Base-by-base conservation (phyloP, 345 rosid genomes). In the Chamaenerion angustifolium region DNA sequence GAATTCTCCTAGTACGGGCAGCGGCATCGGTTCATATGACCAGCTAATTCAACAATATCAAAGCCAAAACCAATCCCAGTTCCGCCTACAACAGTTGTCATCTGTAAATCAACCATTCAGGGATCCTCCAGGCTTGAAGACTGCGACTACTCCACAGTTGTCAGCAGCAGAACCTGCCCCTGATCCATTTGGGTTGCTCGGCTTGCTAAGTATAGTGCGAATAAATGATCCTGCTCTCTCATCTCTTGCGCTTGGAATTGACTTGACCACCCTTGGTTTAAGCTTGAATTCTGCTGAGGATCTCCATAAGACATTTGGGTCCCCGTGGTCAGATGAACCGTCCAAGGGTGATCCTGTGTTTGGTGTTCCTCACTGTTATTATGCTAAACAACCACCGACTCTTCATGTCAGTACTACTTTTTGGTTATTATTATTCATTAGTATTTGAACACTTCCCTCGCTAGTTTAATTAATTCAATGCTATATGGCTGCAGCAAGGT, bases 321-420 rank as follows among this genome's bases (percentile, higher is more conserved):
- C 96, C 16, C 99, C 99, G 31, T 93, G 99, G 99, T 79, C 95
- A 19, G 94, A 93, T 58, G 99, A 88, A 49, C 92, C 96, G 2
- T 85, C 83, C 25, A 93, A 82, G 79, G 95, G 84, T 15, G 95
- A 93, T 47, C 89, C 88, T 10, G 95, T 88, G 63, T 88, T 93
- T 75, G 68, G 57, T 23, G 96, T 88, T 59, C 99, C 99, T 18
- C 80, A 64, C 55, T 88, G 99, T 70, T 88, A 93, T 69, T 76
- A 79, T 64, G 81, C 96, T n/a, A 84, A 82, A 65, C 86, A 66
- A 65, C 94, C 96, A 21, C 95, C 96, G 12, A 27, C 77, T 45
- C 55, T 93, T 50, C 83, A 76, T 48, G 99, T 93, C 71, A 76
- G 76, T 45, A 18, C 13, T n/a, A 1, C 18, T 55, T 43, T 13